phyloP scores from a whole-genome alignment of 2,329 filamentous ascomycete species.

The Chrysoporthe deuterocubensis region DNA sequence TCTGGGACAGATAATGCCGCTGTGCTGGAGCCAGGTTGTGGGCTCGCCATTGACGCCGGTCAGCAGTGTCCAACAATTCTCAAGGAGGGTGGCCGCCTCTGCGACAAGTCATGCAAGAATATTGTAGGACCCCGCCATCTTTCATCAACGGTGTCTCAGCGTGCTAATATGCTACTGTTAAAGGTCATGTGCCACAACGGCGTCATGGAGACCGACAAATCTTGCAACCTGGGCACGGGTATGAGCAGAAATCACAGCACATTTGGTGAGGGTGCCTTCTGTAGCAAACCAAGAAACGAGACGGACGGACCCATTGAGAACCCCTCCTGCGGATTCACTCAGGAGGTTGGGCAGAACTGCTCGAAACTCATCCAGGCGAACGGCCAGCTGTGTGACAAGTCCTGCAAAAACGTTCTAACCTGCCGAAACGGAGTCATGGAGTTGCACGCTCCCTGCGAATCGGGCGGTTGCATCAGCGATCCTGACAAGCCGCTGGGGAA shows the following conservation, averaged over 20 bases:
- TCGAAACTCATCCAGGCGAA: background rate
- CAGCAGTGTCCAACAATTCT: background rate
- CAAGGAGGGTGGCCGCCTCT: background rate
- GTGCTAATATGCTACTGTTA: background rate
- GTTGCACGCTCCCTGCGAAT: no score
- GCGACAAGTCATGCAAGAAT: background rate
- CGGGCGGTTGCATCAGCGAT: no score
- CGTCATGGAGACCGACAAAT: background rate
- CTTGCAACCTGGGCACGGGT: background rate
- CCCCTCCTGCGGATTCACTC: slow-evolving; percentile 1
- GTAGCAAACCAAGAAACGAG: background rate
- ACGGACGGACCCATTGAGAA: background rate
- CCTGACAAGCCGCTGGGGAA: no score
- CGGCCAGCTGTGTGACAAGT: background rate
- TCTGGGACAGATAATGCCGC: background rate
- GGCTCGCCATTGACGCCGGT: background rate
- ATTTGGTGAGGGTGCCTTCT: slow-evolving; percentile 1
- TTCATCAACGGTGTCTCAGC: background rate
- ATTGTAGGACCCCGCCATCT: background rate
- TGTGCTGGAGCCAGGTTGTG: background rate
- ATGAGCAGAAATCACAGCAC: background rate
- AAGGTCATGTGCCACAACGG: slow-evolving; percentile 4
- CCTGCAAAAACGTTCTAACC: background rate
- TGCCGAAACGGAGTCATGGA: no score
- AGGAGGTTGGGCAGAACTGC: background rate